Evolutionary conservation across 2,329 filamentous ascomycete species (phyloP).

Genomic region (Lasiodiplodia theobromae): DNA sequence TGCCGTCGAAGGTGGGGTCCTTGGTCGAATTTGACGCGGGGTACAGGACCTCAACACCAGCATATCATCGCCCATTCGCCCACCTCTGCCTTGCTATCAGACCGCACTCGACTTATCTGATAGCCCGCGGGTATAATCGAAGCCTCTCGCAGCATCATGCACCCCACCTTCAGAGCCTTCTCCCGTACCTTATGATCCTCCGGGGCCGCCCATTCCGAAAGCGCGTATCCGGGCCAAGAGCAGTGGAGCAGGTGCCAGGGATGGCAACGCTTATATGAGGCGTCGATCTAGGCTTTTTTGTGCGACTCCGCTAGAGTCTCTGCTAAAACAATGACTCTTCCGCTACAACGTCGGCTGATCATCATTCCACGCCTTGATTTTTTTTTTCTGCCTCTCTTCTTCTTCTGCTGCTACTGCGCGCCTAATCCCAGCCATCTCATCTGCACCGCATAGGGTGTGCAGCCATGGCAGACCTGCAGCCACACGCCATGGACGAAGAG

Average conservation of each 20-base stretch:
- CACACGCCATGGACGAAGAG: background rate
- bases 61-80: background rate
- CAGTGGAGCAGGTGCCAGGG: slow-evolving; percentile 9
- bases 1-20: slow-evolving; percentile 19
- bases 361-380: slow-evolving; percentile 18
- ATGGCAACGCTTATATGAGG: slow-evolving; percentile 8
- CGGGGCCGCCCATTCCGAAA: background rate
- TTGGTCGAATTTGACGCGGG: slow-evolving; percentile 6
- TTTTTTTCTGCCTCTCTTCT: background rate
- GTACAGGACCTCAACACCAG: slow-evolving; percentile 12
- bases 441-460: slow-evolving; percentile 1
- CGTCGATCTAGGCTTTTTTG: slow-evolving; percentile 14
- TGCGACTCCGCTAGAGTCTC: background rate
- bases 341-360: slow-evolving; percentile 22
- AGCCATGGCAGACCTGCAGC: slow-evolving; percentile 9
- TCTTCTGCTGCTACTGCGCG: background rate
- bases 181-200: background rate
- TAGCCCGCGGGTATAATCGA: background rate
- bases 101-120: background rate
- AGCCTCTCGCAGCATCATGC: background rate
- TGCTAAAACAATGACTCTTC: slow-evolving; percentile 20
- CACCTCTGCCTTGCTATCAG: slow-evolving; percentile 9
- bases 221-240: background rate
- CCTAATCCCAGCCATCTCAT: background rate
- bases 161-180: background rate